These are phyloP conservation scores for Drosera spatulata DNA, from an alignment of 179 eudicot species.

Conservation along the genomic window DNA sequence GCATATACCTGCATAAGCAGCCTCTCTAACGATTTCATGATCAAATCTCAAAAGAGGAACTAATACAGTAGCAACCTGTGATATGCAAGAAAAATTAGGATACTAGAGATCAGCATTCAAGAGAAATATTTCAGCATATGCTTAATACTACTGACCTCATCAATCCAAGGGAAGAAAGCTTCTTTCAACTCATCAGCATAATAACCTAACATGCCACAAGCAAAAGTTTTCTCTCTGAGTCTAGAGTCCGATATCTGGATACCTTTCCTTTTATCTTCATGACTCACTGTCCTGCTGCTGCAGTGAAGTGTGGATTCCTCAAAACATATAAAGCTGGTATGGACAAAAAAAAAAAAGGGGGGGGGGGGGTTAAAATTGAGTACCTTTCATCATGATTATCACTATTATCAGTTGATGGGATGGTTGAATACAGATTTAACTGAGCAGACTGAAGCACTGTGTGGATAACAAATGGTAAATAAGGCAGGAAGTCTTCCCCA, in stretches of 20 bases:
- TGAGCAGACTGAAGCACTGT: no score
- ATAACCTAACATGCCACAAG: constrained; percentile 15
- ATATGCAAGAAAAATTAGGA: background rate
- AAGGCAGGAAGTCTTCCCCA: no score
- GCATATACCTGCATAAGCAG: constrained; percentile 16
- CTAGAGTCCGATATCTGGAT: constrained; percentile 8
- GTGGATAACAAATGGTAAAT: no score
- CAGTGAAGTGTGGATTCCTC: background rate
- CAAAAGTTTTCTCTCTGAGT: constrained; percentile 16
- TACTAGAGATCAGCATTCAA: background rate
- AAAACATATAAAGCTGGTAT: no score
- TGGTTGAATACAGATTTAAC: no score
- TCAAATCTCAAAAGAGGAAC: constrained; percentile 18
- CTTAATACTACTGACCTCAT: constrained; percentile 4
- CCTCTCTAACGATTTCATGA: constrained; percentile 15
- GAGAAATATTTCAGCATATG: background rate
- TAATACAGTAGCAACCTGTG: constrained; percentile 16
- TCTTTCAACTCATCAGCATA: constrained; percentile 18
- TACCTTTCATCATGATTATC: no score
- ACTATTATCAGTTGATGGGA: no score
- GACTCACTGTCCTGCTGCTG: constrained; percentile 11
- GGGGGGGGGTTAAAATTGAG: background rate
- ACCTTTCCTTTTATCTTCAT: constrained; percentile 11
- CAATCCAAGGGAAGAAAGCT: constrained; percentile 13
- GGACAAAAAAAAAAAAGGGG: background rate